Evolutionary conservation across 225 moss, liverwort and hornwort genomes (phyloP), one percentile per base, ranked within the genome.

Genomic region (Antitrichia curtipendula): DNA sequence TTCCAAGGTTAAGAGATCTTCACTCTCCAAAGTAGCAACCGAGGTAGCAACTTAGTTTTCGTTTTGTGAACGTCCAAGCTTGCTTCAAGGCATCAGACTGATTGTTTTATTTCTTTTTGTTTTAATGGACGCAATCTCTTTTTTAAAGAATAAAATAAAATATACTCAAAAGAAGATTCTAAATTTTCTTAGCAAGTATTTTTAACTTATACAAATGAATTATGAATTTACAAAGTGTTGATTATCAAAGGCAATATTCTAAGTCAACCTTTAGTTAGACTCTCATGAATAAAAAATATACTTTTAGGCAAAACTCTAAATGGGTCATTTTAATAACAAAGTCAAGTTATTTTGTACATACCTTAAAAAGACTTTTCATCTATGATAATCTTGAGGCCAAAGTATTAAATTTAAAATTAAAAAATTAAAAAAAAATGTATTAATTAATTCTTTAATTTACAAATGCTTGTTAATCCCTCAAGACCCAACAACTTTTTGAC

Each of bases 71-170:
- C 0, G 0, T 34, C 13, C 2, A 34, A 75, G 3, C 20, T 50
- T 75, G 21, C 32, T 0, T 49, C 13, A 50, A 50, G 75, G 21
- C 0, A 0, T 0, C 0, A 0, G 0, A 34, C 0, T 50, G 5
- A 5, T 50, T 21, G 32, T 47, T 25, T 1, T 41, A 14, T 0
- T 28, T 29, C 29, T 53, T 53, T 53, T 3, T 3, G 2, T 53
- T 78, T 41, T 10, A 29, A 12, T 74, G 49, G 74, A 32, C 1
- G 2, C 2, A 0, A 3, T 32, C 20, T 49, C 4, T 2, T 49
- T 32, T 49, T 32, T 12, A 74, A 32, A 5, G 18, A n/a, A n/a
- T n/a, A n/a, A 21, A 34, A 50, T 8, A 34, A 34, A 52, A 13
- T 59, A 41, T 0, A 43, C 31, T 29, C 9, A 6, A 28, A 60